phyloP scores from a whole-genome alignment of 768 basidiomycete species.

The Leccinum incarnatum region DNA sequence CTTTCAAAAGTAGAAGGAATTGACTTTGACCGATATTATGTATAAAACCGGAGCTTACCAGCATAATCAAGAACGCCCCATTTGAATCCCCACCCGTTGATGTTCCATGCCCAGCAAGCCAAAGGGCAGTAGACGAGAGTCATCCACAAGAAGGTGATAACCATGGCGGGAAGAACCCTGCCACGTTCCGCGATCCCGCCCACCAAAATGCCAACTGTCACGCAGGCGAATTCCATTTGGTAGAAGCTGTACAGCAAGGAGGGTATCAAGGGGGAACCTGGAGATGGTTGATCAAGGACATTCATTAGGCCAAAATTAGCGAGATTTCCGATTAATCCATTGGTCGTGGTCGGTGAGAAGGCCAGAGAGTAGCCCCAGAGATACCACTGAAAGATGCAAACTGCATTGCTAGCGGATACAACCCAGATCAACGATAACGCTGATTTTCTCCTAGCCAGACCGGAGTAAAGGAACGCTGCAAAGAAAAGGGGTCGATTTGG shows the following conservation, averaged over 20 bases:
- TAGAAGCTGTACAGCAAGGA: constrained; percentile 82
- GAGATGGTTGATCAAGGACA: constrained; percentile 69
- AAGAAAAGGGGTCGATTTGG: not conserved
- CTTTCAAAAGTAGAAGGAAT: constrained; percentile 32
- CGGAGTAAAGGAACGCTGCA: constrained; percentile 70
- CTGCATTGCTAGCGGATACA: constrained; percentile 67
- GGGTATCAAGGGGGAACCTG: constrained; percentile 79
- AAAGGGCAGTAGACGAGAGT: constrained; percentile 87
- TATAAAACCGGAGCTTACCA: constrained; percentile 41
- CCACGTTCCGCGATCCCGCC: constrained; percentile 87
- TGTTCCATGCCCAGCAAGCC: constrained; percentile 82
- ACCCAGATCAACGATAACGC: constrained; percentile 75
- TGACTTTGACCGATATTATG: not conserved
- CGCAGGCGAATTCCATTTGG: constrained; percentile 84
- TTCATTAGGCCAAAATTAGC: constrained; percentile 71
- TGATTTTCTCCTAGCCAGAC: constrained; percentile 66
- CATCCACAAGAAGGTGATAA: constrained; percentile 81
- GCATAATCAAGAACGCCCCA: constrained; percentile 90
- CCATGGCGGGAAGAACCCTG: constrained; percentile 75
- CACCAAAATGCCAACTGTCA: constrained; percentile 74
- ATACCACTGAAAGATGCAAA: constrained; percentile 81
- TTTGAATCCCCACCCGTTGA: constrained; percentile 79
- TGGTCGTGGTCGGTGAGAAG: constrained; percentile 73
- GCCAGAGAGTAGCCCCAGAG: constrained; percentile 83
- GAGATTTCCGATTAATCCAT: constrained; percentile 79